Base-by-base conservation (phyloP, 2,329 filamentous ascomycete species). In the Alternaria hordeiaustralica region DNA sequence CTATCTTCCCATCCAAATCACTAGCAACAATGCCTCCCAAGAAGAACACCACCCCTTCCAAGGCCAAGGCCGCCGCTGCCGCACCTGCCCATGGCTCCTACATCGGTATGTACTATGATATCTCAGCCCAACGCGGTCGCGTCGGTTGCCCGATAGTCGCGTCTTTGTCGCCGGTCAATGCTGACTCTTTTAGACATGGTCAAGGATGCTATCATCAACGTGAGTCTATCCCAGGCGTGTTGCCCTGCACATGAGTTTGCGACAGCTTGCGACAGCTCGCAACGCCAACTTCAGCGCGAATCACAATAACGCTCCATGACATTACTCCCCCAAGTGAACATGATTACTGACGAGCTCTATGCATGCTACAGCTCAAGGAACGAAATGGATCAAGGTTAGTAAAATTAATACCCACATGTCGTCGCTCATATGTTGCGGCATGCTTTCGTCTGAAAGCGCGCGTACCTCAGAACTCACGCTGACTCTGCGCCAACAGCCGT, bases 171-270 rank as follows among this genome's bases (percentile, higher is more conserved):
- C 87, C 75, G 81, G 76, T 68, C 71, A 79, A 80, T 86, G 79
- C 86, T 88, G 83, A 88, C 85, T 72, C 61, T 72, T 69, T 71
- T 80, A 90, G 89, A 90, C 82, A 90, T 91, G 89, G 89, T 91
- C 81, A 90, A 90, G 83, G 88, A 91, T 81, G 89, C 89, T 72
- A 89, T 91, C 78, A 81, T 90, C 77, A 87, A 86, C 82, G 89
- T 91, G 82, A 89, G 89, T 90, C 78, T 76, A 86, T 82, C 79
- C 72, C 76, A 69, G 78, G 85, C 84, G 85, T 84, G 83, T 80
- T 69, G 70, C 75, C 79, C 78, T 44, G 53, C 33, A 36, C 15
- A 43, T 75, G 74, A 72, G 72, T 73, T 69, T 64, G 55, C 65
- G 56, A 53, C 49, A 53, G 49, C 49, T 53, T 53, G 49, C 30